phyloP scores from a whole-genome alignment of 225 moss, liverwort and hornwort species.

The Rhytidiadelphus loreus region DNA sequence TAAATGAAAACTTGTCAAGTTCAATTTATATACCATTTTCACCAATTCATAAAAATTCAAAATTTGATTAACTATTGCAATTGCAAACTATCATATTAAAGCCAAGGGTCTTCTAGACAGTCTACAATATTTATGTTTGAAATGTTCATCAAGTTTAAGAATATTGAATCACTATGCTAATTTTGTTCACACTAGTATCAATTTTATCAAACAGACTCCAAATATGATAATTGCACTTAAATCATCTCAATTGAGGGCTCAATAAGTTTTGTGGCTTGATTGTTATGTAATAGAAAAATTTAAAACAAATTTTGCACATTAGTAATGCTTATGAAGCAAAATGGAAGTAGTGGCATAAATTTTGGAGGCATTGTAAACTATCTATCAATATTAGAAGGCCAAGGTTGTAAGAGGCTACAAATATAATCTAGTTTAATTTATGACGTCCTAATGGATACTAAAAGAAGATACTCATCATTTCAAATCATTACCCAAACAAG shows the following conservation, averaged over 20 bases:
- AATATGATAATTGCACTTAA: fast-evolving
- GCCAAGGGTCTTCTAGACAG: neutral
- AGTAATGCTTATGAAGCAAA: neutral
- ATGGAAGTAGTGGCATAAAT: neutral
- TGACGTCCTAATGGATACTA: fast-evolving
- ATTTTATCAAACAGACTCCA: neutral
- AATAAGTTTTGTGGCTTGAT: neutral
- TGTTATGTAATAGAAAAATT: neutral
- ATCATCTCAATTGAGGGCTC: fast-evolving
- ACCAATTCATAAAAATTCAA: neutral
- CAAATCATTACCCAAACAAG: neutral
- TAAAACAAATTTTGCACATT: neutral
- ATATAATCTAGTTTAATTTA: neutral
- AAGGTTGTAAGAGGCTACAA: neutral
- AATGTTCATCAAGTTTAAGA: neutral
- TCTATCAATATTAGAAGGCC: too few relatives aligned
- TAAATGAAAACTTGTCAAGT: neutral
- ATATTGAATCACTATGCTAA: neutral
- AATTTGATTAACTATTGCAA: neutral
- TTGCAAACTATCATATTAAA: neutral
- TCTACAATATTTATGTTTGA: neutral
- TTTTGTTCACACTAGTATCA: fast-evolving
- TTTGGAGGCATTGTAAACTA: neutral
- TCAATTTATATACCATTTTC: too few relatives aligned
- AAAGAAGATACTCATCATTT: neutral